Evolutionary conservation across 805 yeast species (phyloP).

Genomic region (Groenewaldozyma salmanticensis): DNA sequence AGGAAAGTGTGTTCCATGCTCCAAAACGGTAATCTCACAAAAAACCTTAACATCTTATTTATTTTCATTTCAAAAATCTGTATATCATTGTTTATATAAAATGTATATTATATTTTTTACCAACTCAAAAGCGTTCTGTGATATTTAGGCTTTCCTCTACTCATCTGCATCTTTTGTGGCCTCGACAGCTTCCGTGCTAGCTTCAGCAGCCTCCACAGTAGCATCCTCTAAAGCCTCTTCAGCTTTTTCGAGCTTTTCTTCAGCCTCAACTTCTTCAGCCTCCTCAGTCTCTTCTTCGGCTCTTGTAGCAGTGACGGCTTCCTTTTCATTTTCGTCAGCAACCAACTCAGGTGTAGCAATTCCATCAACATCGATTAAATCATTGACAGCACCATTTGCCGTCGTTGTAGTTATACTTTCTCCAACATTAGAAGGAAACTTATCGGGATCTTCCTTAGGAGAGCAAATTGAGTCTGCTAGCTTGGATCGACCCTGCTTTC

Average conservation of each 20-base stretch:
- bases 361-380: conserved; percentile 32
- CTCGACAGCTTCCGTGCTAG: no score
- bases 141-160: no score
- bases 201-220: no score
- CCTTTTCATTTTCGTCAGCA: conserved; percentile 22
- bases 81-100: no score
- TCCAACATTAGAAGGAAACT: conserved; percentile 27
- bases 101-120: conserved; percentile 2
- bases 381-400: conserved; percentile 16
- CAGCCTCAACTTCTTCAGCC: conserved; percentile 14
- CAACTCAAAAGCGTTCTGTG: neutral
- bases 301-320: no score
- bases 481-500: conserved; percentile 39
- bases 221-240: conserved; percentile 9
- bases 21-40: no score
- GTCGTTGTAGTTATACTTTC: conserved; percentile 15
- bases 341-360: conserved; percentile 18
- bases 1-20: conserved; percentile 9
- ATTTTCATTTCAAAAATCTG: no score
- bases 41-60: no score
- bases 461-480: conserved; percentile 54
- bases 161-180: no score
- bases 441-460: conserved; percentile 30
- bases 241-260: conserved; percentile 15
- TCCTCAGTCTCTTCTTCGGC: conserved; percentile 13